These are phyloP conservation scores for Deinandra increscens DNA, from an alignment of 129 eudicot species.

Conservation along the genomic window DNA sequence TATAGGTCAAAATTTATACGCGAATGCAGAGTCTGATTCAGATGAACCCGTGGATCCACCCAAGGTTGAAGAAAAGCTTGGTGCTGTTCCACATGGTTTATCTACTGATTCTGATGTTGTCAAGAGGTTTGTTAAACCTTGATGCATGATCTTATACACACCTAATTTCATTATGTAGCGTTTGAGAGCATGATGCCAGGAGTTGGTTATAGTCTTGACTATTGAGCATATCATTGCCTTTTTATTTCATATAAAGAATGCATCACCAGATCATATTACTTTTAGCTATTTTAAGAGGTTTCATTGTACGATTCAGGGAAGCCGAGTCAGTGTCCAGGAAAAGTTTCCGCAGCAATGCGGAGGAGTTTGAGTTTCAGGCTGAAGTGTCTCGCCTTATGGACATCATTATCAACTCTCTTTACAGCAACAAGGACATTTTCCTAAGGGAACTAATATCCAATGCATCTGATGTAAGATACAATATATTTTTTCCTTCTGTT, in stretches of 20 bases:
- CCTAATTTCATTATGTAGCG: slow-evolving; percentile 12
- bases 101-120: slow-evolving; percentile 96
- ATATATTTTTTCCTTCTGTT: background rate
- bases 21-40: slow-evolving; percentile 67
- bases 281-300: background rate
- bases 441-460: slow-evolving; percentile 94
- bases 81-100: slow-evolving; percentile 93
- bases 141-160: background rate
- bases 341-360: slow-evolving; percentile 65
- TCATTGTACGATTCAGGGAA: slow-evolving; percentile 51
- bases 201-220: slow-evolving; percentile 1
- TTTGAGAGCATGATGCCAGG: slow-evolving; percentile 12
- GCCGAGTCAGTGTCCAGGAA: slow-evolving; percentile 86
- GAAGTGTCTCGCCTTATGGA: slow-evolving; percentile 99
- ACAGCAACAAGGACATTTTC: slow-evolving; percentile 96
- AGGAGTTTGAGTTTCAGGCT: slow-evolving; percentile 96
- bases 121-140: slow-evolving; percentile 50
- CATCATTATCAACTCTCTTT: slow-evolving; percentile 93
- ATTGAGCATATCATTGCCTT: background rate
- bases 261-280: too few relatives aligned
- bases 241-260: slow-evolving; percentile 3
- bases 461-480: slow-evolving; percentile 87
- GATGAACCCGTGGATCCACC: slow-evolving; percentile 85
- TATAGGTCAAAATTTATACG: slow-evolving; percentile 65
- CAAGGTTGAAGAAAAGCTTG: slow-evolving; percentile 84